Conservation (phyloP, 2,329 filamentous ascomycete genomes). For the Leptographium galeiforme region DNA sequence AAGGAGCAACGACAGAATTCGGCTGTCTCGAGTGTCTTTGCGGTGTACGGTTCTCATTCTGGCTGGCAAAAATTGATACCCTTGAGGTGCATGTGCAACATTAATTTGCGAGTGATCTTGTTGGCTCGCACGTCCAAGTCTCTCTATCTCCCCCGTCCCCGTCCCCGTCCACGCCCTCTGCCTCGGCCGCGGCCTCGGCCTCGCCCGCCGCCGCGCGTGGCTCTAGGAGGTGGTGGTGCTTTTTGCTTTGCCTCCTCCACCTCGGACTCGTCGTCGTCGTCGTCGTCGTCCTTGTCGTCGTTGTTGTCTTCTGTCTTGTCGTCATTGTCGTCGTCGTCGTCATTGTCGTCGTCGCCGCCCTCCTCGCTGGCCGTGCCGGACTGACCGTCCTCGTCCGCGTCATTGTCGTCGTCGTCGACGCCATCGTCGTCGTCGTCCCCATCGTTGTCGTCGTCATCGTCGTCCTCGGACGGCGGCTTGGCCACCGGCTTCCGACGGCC, state of each 20-base stretch:
- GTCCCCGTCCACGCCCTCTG: constrained; percentile 7
- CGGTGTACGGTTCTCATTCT: not conserved
- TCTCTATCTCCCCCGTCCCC: constrained; percentile 3
- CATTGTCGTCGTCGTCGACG: not conserved
- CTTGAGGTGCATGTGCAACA: not conserved
- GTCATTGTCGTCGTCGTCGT: not conserved
- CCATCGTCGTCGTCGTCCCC: constrained; percentile 1
- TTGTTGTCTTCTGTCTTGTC: not conserved
- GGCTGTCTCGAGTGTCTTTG: too few species aligned
- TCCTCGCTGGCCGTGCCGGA: not conserved
- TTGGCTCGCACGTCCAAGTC: not conserved
- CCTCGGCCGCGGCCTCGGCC: constrained; percentile 7
- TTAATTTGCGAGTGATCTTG: not conserved
- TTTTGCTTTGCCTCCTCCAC: constrained; percentile 4
- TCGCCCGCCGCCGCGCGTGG: constrained; percentile 5
- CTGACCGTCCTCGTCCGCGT: not conserved
- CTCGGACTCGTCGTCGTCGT: constrained; percentile 4
- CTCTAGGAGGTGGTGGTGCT: constrained; percentile 2
- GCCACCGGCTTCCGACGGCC: not conserved
- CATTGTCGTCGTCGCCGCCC: not conserved
- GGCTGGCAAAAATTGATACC: not conserved
- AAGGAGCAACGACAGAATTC: too few species aligned
- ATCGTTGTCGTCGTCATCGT: constrained; percentile 2
- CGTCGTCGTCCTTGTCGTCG: not conserved
- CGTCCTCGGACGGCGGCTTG: not conserved